Evolutionary conservation across 441 rosid species (phyloP), one percentile per base, ranked within the genome.

Genomic region (Gossypium schwendimanii): DNA sequence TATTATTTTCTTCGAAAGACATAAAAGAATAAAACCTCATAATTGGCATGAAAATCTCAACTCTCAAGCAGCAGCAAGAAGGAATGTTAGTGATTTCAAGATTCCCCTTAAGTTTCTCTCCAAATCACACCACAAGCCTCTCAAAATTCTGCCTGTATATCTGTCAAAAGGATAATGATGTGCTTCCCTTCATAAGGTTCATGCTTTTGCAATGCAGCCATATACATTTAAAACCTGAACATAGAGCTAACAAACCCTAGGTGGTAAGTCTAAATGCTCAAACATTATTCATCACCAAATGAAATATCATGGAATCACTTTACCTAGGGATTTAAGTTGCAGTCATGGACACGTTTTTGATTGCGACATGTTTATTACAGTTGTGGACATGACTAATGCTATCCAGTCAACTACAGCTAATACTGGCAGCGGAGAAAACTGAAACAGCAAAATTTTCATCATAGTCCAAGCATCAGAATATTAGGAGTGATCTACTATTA

Each of bases 61-160:
- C 47, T 41, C 45, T 24, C 70, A 47, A 47, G 23, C 70, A 66
- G 17, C 70, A 66, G 6, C 55, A 1, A 66, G 39, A 66, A 66
- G 70, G 28, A 47, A 23, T n/a, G 20, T 11, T 47, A 24, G 8
- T 21, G 70, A 66, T 47, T 66, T 63, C 28, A 17, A 39, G 68
- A 63, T 63, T 63, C 68, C 66, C 44, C 12, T 33, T 39, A 31
- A 17, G 24, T 62, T 15, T n/a, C 49, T 33, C 41, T 39, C 50
- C 4, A 18, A 63, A 63, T 39, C 41, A 39, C 28, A 62, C 7
- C 6, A 39, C 52, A 62, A 0, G 50, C 26, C 47, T 31, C 45
- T 31, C 45, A 2, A 54, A 54, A 54, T 54, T 54, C 60, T 57
- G 33, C 62, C 33, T 8, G 6, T 26, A 26, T 59, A 26, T 41